phyloP scores from a whole-genome alignment of 768 basidiomycete genomes.

The Tricholoma furcatifolium region DNA sequence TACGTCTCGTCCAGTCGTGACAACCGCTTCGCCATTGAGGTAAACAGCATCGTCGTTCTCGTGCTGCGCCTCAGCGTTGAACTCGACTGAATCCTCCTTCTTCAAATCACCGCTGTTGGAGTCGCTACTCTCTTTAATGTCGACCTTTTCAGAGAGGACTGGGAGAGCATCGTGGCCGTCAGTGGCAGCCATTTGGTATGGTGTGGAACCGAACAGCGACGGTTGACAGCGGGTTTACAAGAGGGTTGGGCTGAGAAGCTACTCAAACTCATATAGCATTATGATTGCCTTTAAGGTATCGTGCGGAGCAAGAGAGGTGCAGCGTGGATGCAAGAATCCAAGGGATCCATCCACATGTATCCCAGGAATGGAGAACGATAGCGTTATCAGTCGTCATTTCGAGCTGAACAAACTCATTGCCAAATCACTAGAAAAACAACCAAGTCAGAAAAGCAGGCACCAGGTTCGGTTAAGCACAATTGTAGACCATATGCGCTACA shows the following conservation, averaged over 20 bases:
- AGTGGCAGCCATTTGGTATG: not conserved
- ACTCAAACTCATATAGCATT: not conserved
- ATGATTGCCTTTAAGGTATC: not conserved
- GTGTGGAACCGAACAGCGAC: conserved; percentile 1
- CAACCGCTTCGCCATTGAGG: conserved; percentile 40
- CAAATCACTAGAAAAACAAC: too few species aligned
- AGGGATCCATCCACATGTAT: not conserved
- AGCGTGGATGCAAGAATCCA: not conserved
- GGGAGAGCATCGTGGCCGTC: not conserved
- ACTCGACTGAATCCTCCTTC: conserved; percentile 18
- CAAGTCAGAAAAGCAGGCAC: too few species aligned
- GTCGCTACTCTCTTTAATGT: not conserved
- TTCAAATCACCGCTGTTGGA: conserved; percentile 1
- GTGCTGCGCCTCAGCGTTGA: conserved; percentile 15
- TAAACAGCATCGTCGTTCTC: conserved; percentile 29
- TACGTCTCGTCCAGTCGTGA: conserved; percentile 47
- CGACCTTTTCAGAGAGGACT: conserved; percentile 8
- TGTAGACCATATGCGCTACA: too few species aligned
- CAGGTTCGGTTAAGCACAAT: too few species aligned
- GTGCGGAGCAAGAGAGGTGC: not conserved
- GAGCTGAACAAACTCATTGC: not conserved
- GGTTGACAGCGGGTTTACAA: too few species aligned
- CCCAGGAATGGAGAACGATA: not conserved
- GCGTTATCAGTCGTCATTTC: conserved; percentile 9
- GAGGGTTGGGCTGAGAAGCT: not conserved